Evolutionary conservation across 2,329 filamentous ascomycete genomes (phyloP).

Genomic region (Fusarium kyushuense): DNA sequence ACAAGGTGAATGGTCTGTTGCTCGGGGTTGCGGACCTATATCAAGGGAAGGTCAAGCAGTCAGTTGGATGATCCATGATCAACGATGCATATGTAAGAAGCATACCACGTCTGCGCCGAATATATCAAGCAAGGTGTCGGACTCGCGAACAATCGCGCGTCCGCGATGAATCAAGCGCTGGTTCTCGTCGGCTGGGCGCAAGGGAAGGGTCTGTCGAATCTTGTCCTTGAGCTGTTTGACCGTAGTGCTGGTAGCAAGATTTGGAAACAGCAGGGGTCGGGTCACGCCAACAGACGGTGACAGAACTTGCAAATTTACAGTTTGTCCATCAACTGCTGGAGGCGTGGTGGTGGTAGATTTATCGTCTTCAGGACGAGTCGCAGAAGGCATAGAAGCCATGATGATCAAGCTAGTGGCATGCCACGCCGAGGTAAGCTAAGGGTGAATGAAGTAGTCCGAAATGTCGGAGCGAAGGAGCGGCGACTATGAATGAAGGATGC

Average conservation of each 20-base stretch:
- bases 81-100: constrained; percentile 1
- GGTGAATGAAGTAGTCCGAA: constrained; percentile 22
- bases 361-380: constrained; percentile 45
- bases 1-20: constrained; percentile 67
- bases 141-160: constrained; percentile 65
- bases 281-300: constrained; percentile 69
- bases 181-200: constrained; percentile 64
- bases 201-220: constrained; percentile 64
- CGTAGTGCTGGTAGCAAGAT: constrained; percentile 63
- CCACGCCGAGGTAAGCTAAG: constrained; percentile 38
- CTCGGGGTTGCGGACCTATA: constrained; percentile 58
- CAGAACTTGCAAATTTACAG: constrained; percentile 68
- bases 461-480: constrained; percentile 14
- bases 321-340: constrained; percentile 51
- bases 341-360: constrained; percentile 10
- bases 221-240: constrained; percentile 69
- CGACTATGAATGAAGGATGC: constrained; percentile 10
- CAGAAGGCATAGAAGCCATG: constrained; percentile 57
- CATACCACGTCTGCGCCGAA: constrained; percentile 67
- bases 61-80: constrained; percentile 33
- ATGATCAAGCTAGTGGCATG: constrained; percentile 47
- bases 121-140: constrained; percentile 67
- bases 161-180: constrained; percentile 73
- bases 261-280: constrained; percentile 62
- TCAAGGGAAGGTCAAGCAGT: constrained; percentile 21